These are phyloP conservation scores for Pseudogymnoascus sp. DNA, from an alignment of 2,329 filamentous ascomycete genomes.

Conservation along the genomic window DNA sequence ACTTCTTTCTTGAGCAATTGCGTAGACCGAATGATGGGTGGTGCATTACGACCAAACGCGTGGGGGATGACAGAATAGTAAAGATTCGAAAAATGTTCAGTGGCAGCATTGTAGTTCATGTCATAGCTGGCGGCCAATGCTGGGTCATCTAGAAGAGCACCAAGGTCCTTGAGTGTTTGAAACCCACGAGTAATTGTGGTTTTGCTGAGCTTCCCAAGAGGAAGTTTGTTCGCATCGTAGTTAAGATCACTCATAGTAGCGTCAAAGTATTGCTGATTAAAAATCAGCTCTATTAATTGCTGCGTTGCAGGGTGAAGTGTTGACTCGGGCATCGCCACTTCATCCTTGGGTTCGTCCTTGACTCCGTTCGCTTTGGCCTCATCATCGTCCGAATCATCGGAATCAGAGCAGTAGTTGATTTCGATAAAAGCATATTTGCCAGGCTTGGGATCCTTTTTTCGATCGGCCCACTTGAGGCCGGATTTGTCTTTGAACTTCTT, in stretches of 20 bases:
- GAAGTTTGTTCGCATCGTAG: slow-evolving; percentile 69
- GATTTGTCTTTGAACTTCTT: slow-evolving; percentile 58
- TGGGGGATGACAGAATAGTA: slow-evolving; percentile 83
- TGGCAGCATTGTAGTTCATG: slow-evolving; percentile 33
- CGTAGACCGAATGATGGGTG: slow-evolving; percentile 55
- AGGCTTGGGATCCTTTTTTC: slow-evolving; percentile 47
- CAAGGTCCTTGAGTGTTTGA: slow-evolving; percentile 66
- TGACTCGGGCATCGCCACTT: slow-evolving; percentile 38
- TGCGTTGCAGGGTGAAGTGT: slow-evolving; percentile 54
- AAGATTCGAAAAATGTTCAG: slow-evolving; percentile 61
- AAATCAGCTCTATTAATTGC: slow-evolving; percentile 70
- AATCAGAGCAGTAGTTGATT: slow-evolving; percentile 64
- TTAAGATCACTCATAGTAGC: slow-evolving; percentile 58
- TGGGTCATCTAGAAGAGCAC: slow-evolving; percentile 53
- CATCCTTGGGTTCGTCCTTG: slow-evolving; percentile 20
- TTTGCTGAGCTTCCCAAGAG: slow-evolving; percentile 77
- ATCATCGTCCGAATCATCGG: slow-evolving; percentile 43
- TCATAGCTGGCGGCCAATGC: slow-evolving; percentile 38
- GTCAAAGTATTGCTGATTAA: slow-evolving; percentile 67
- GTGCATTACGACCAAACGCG: slow-evolving; percentile 64
- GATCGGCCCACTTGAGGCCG: slow-evolving; percentile 46
- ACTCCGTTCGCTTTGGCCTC: slow-evolving; percentile 22
- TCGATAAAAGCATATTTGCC: slow-evolving; percentile 77
- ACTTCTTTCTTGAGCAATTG: slow-evolving; percentile 63
- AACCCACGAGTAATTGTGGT: slow-evolving; percentile 68